A percentile compares a stretch with the other conserved stretches of the same genome.
Conservation (phyloP, 2,329 filamentous ascomycete species). For the Incumbomyces lentus region DNA sequence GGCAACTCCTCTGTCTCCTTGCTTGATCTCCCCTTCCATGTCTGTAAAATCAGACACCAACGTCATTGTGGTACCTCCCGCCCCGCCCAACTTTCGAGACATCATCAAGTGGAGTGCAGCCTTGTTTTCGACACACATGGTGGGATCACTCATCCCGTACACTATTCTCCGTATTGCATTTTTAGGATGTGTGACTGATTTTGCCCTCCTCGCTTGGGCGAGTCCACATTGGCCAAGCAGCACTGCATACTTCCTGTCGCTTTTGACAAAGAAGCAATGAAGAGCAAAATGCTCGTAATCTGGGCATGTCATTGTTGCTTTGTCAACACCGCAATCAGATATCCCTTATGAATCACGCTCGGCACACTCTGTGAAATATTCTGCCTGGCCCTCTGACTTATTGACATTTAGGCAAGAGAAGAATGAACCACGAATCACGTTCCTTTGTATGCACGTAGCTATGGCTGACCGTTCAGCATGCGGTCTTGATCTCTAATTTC, state of each 20-base stretch:
- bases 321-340: too few species aligned
- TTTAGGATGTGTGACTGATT: conserved; percentile 16
- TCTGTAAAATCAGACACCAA: conserved; percentile 12
- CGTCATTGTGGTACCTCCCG: conserved; percentile 12
- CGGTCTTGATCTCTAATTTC: too few species aligned
- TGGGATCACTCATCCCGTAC: conserved; percentile 14
- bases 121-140: conserved; percentile 14
- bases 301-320: too few species aligned
- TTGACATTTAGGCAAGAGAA: too few species aligned
- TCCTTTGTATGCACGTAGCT: too few species aligned
- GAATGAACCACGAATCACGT: too few species aligned
- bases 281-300: too few species aligned
- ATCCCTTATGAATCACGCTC: too few species aligned
- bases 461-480: too few species aligned
- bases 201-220: conserved; percentile 14
- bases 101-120: conserved; percentile 12
- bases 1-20: not conserved
- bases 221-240: conserved; percentile 16
- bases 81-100: conserved; percentile 11
- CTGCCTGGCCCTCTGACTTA: too few species aligned
- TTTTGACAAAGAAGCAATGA: not conserved
- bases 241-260: conserved; percentile 8
- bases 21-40: conserved; percentile 11
- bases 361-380: too few species aligned
- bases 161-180: conserved; percentile 13